Percentiles rank a stretch among this genome's conserved stretches.
These are phyloP conservation scores for Fremontodendron californicum DNA, from an alignment of 345 rosid genomes.

Conservation along the genomic window DNA sequence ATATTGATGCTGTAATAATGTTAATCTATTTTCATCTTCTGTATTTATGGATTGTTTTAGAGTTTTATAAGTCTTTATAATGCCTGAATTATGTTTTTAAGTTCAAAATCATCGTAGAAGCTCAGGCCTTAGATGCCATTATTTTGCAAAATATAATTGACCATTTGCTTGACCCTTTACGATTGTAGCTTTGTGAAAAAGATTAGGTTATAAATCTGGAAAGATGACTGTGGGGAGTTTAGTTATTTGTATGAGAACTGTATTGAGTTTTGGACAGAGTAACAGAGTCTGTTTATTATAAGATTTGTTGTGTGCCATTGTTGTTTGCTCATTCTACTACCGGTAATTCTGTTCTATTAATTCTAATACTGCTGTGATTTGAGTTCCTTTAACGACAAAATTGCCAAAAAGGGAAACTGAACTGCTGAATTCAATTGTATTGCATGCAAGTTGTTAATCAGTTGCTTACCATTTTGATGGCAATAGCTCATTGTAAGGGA, in stretches of 20 bases:
- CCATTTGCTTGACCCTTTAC: not conserved
- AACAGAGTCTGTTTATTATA: not conserved
- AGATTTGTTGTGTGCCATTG: not conserved
- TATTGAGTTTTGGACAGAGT: not conserved
- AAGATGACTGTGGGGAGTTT: not conserved
- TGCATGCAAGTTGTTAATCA: not conserved
- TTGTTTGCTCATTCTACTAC: not conserved
- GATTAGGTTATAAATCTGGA: not conserved
- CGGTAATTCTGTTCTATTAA: not conserved
- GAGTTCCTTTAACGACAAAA: constrained; percentile 2
- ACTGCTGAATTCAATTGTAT: not conserved
- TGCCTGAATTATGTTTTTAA: not conserved
- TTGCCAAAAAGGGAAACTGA: not conserved
- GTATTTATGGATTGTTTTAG: not conserved
- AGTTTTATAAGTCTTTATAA: not conserved
- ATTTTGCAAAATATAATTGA: not conserved
- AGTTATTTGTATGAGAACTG: not conserved
- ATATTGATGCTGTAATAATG: not conserved
- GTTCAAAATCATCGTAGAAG: too few species aligned
- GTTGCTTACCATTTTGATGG: not conserved
- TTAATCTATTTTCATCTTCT: not conserved
- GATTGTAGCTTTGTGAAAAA: too few species aligned
- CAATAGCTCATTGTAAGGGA: not conserved
- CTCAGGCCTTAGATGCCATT: not conserved
- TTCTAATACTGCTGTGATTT: constrained; percentile 3